Evolutionary conservation across 352 stramenopile genomes (phyloP), one percentile per base, ranked within the genome.

Genomic region (Pythium periplocum): DNA sequence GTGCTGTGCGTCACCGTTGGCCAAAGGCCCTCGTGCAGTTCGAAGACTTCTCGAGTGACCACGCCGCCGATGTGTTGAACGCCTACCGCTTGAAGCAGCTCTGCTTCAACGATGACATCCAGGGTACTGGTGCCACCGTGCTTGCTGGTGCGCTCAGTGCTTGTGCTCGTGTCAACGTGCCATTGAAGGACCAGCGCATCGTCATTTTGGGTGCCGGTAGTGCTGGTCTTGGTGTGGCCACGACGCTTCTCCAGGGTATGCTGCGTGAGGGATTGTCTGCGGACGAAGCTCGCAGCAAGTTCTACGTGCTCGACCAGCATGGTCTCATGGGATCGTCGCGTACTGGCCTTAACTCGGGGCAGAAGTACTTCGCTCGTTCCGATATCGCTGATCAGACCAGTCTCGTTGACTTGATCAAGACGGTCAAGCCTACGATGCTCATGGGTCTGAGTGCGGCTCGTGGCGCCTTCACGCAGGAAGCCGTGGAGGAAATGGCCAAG

Each of bases 21-120:
- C 95, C 95, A 33, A 89, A 96, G 60, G 91, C 93, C 33, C 68
- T 98, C 3, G 87, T 98, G 9, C 95, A 98, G 69, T 99, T 98
- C 67, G 96, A 98, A 66, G 96, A 99, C 75, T 98, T 99, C 59
- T 90, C 83, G 7, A 96, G 81, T 49, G 79, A 90, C 55, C 75
- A 93, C 58, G 87, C 87, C n/a, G 78, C 85, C 3, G 79, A 91
- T 38, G 76, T 99, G 32, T 64, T 99, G 37, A 94, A 98, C 51
- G 93, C 93, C 12, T 98, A 99, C 69, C 82, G 93, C n/a, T 53
- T 98, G 26, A 86, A 96, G 56, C 83, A 97, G 57, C 68, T 98
- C 34, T 98, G 91, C 64, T 98, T 98, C 66, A 98, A 98, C 68
- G 96, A 99, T 76, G 96, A 99, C 67, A 98, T 99, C 62, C 96